Base-by-base conservation (phyloP, 2,329 filamentous ascomycete species). In the Thelonectria blattea region DNA sequence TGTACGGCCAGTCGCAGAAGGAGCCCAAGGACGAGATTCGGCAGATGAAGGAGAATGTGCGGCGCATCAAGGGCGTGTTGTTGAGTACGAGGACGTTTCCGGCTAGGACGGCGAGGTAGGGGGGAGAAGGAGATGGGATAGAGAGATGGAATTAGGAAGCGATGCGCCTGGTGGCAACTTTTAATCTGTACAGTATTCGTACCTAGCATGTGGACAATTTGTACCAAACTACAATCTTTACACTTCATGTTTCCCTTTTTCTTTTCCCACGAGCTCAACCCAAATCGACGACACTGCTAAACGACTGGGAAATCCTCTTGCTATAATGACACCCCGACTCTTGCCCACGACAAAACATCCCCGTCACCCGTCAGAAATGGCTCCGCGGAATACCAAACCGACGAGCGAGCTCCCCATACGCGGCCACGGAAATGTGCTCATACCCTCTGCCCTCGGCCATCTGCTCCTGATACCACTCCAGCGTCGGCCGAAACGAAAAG, bases 1-100 rank as follows among this genome's bases (percentile, higher is more conserved):
- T 81, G 53, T 80, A 83, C 63, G 78, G 79, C 14, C 76, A 76
- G 17, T 75, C 74, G n/a, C 76, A 74, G 65, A 75, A 76, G 51
- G 87, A 87, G 68, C 83, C 84, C 30, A 83, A 87, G 62, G 91
- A 94, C 74, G 89, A 91, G 75, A 88, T 92, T 68, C 86, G 86
- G 64, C 87, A 85, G 71, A 81, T 91, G 18, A 91, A 91, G 77
- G 87, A 87, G 65, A 91, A 89, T 62, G 93, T 96, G 52, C 80
- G 91, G 65, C 84, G 90, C 58, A 85, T 95, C 43, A 96, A 96
- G 79, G 91, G 91, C 1, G 85, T 92, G 11, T 78, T 95, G 66
- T 75, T 96, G 57, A 92, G 87, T 70, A 85, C 91, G 5, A 85
- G 89, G 69, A 91, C 86, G 68, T 94, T 94, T 66, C 89, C 88